These are phyloP conservation scores for Pseudogymnoascus sp. DNA, from an alignment of 2,329 filamentous ascomycete genomes.

Conservation along the genomic window DNA sequence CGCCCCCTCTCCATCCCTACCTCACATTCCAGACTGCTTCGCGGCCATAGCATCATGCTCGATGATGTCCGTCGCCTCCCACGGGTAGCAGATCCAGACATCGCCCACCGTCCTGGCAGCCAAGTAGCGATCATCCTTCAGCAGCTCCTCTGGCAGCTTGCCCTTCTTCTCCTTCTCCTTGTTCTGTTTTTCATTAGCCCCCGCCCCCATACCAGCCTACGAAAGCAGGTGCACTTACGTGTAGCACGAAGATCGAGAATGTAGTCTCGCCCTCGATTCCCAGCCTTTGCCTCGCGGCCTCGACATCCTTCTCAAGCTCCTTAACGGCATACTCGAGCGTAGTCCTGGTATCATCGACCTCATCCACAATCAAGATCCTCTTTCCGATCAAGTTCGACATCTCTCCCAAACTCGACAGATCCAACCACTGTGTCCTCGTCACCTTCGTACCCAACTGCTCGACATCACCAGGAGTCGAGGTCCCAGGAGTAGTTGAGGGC, in stretches of 20 bases:
- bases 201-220: neutral
- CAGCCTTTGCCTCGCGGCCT: slow-evolving; percentile 66
- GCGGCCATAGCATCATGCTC: slow-evolving; percentile 72
- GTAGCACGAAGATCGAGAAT: slow-evolving; percentile 92
- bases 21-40: slow-evolving; percentile 20
- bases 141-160: slow-evolving; percentile 68
- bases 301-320: slow-evolving; percentile 92
- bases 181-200: slow-evolving; percentile 52
- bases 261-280: slow-evolving; percentile 64
- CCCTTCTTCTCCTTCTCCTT: slow-evolving; percentile 98
- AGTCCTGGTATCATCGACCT: slow-evolving; percentile 92
- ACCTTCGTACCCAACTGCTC: slow-evolving; percentile 89
- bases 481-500: slow-evolving; percentile 37
- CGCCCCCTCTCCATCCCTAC: neutral
- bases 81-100: slow-evolving; percentile 98
- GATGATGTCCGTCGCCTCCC: slow-evolving; percentile 92
- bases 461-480: slow-evolving; percentile 34
- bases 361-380: slow-evolving; percentile 86
- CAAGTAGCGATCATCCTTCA: slow-evolving; percentile 65
- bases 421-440: slow-evolving; percentile 96
- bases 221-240: slow-evolving; percentile 45
- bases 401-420: slow-evolving; percentile 72
- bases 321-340: slow-evolving; percentile 90
- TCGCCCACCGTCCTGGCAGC: slow-evolving; percentile 86
- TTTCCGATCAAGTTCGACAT: slow-evolving; percentile 88